phyloP scores from a whole-genome alignment of 805 yeast species.

The Sugiyamaella lignohabitans region DNA sequence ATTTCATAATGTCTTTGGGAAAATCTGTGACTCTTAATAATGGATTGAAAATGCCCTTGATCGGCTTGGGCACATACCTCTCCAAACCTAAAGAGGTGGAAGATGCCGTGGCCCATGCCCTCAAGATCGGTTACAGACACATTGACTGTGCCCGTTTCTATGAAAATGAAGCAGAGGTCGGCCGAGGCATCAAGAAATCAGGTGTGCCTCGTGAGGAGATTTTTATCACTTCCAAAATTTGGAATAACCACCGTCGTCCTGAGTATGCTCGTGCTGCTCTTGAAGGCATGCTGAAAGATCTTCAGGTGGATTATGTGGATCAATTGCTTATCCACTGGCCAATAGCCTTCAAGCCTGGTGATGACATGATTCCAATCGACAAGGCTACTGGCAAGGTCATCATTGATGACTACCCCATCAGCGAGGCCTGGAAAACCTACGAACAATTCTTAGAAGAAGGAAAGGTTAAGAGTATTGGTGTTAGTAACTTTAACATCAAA shows the following conservation, averaged over 20 bases:
- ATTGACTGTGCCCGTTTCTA: slow-evolving; percentile 57
- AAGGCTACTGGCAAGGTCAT: slow-evolving; percentile 20
- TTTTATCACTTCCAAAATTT: slow-evolving; percentile 39
- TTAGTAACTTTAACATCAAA: slow-evolving; percentile 62
- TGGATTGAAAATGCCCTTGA: slow-evolving; percentile 45
- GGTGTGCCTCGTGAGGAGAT: slow-evolving; percentile 49
- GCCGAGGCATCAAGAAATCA: slow-evolving; percentile 48
- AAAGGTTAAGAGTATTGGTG: slow-evolving; percentile 59
- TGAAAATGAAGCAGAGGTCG: slow-evolving; percentile 50
- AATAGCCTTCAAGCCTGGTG: slow-evolving; percentile 36
- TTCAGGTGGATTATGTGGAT: slow-evolving; percentile 48
- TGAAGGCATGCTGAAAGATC: slow-evolving; percentile 37
- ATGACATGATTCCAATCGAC: slow-evolving; percentile 17
- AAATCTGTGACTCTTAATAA: slow-evolving; percentile 31
- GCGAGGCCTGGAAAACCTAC: slow-evolving; percentile 46
- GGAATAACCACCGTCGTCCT: slow-evolving; percentile 32
- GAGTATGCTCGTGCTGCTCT: slow-evolving; percentile 40
- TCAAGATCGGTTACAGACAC: slow-evolving; percentile 53
- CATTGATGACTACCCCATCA: slow-evolving; percentile 21
- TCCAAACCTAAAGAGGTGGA: slow-evolving; percentile 33
- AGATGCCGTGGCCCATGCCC: slow-evolving; percentile 39
- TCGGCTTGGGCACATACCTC: slow-evolving; percentile 48
- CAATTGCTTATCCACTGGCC: slow-evolving; percentile 52
- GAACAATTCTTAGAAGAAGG: slow-evolving; percentile 49
- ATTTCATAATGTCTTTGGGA: slow-evolving; percentile 35